phyloP scores from a whole-genome alignment of 805 yeast genomes.

The Yamadazyma kitorensis region DNA sequence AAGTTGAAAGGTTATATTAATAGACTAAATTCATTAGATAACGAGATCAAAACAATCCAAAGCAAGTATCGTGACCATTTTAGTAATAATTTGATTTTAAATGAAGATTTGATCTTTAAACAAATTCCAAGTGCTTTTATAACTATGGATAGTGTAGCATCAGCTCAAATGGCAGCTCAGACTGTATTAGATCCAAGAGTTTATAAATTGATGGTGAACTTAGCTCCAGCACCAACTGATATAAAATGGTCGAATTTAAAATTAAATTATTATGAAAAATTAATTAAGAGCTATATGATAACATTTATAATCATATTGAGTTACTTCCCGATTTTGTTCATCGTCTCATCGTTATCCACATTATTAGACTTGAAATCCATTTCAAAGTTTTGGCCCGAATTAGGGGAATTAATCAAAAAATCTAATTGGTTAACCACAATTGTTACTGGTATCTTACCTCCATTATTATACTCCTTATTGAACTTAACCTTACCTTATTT shows the following conservation, averaged over 20 bases:
- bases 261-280: constrained; percentile 35
- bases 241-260: constrained; percentile 46
- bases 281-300: constrained; percentile 38
- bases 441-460: constrained; percentile 62
- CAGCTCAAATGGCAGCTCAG: constrained; percentile 50
- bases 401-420: constrained; percentile 50
- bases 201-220: constrained; percentile 37
- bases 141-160: constrained; percentile 47
- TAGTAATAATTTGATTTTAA: constrained; percentile 13
- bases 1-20: constrained; percentile 32
- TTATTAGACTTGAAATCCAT: constrained; percentile 55
- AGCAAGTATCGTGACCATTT: constrained; percentile 21
- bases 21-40: constrained; percentile 35
- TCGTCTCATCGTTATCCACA: constrained; percentile 56
- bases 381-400: constrained; percentile 55
- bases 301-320: constrained; percentile 46
- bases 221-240: constrained; percentile 49
- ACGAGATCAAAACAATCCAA: constrained; percentile 33
- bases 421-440: constrained; percentile 52
- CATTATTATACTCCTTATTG: constrained; percentile 54
- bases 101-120: constrained; percentile 29
- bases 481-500: constrained; percentile 55
- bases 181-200: constrained; percentile 45
- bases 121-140: constrained; percentile 46
- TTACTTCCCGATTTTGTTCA: constrained; percentile 51